Percentiles rank a stretch among this genome's conserved stretches.
Conservation (phyloP, 345 rosid species). For the Turritis glabra region DNA sequence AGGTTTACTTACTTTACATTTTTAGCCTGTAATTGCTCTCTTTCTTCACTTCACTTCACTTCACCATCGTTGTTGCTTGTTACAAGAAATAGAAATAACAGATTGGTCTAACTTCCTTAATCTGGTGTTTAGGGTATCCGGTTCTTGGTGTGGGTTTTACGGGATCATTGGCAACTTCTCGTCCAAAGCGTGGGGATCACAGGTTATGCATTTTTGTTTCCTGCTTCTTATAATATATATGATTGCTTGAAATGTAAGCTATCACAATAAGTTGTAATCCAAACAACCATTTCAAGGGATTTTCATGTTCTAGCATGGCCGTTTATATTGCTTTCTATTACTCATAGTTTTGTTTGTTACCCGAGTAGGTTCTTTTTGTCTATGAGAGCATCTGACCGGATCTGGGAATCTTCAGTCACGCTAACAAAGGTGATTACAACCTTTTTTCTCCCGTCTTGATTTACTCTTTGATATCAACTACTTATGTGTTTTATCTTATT, state of each 20-base stretch:
- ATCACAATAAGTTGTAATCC: background rate
- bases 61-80: background rate
- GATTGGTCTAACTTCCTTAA: background rate
- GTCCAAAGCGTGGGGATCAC: slow-evolving; percentile 77
- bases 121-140: slow-evolving; percentile 52
- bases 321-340: background rate
- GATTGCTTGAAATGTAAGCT: slow-evolving; percentile 3
- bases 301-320: background rate
- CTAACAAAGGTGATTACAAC: slow-evolving; percentile 57
- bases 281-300: background rate
- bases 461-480: background rate
- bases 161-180: slow-evolving; percentile 67
- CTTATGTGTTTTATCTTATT: background rate
- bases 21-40: background rate
- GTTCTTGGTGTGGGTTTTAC: slow-evolving; percentile 91
- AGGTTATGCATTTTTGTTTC: slow-evolving; percentile 48
- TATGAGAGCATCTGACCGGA: slow-evolving; percentile 63
- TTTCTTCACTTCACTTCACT: no score
- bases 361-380: slow-evolving; percentile 67
- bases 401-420: slow-evolving; percentile 64
- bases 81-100: background rate
- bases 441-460: background rate
- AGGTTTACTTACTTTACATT: slow-evolving; percentile 42
- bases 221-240: background rate
- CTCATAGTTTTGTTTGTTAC: slow-evolving; percentile 4